Conservation (phyloP, 129 eudicot species). For the Lonicera japonica region DNA sequence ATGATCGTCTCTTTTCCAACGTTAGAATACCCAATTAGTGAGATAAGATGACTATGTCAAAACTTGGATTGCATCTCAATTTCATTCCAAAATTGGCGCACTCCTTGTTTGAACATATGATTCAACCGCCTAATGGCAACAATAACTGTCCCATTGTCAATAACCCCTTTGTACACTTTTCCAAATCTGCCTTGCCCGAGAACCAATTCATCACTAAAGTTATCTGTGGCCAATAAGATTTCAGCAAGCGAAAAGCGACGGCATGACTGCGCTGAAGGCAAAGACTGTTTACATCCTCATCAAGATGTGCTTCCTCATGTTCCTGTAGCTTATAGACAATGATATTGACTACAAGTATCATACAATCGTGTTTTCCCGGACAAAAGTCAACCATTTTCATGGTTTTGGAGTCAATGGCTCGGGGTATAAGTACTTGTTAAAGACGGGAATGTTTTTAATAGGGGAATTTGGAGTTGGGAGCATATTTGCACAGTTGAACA, state of each 20-base stretch:
- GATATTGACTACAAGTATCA: slow-evolving; percentile 4
- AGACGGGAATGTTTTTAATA: too few species aligned
- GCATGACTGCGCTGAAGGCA: background rate
- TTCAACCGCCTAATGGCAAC: slow-evolving; percentile 25
- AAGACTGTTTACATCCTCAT: slow-evolving; percentile 1
- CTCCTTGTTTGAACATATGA: slow-evolving; percentile 23
- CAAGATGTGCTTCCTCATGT: slow-evolving; percentile 12
- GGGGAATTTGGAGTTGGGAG: too few species aligned
- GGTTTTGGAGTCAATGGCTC: too few species aligned
- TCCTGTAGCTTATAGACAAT: slow-evolving; percentile 9
- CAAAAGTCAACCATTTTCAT: too few species aligned
- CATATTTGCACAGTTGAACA: too few species aligned
- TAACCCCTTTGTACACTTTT: too few species aligned
- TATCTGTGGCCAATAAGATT: slow-evolving; percentile 18
- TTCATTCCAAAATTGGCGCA: background rate
- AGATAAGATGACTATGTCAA: background rate
- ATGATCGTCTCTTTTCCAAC: background rate
- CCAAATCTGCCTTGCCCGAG: slow-evolving; percentile 20
- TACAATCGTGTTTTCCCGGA: too few species aligned
- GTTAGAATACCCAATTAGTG: background rate
- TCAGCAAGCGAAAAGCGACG: slow-evolving; percentile 22
- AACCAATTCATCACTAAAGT: slow-evolving; percentile 13
- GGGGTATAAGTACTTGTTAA: too few species aligned
- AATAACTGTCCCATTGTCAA: background rate
- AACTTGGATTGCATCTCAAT: background rate